A percentile compares a stretch with the other conserved stretches of the same genome.
Evolutionary conservation across 2,329 filamentous ascomycete genomes (phyloP).

Genomic region (Rhytidhysteron rufulum): DNA sequence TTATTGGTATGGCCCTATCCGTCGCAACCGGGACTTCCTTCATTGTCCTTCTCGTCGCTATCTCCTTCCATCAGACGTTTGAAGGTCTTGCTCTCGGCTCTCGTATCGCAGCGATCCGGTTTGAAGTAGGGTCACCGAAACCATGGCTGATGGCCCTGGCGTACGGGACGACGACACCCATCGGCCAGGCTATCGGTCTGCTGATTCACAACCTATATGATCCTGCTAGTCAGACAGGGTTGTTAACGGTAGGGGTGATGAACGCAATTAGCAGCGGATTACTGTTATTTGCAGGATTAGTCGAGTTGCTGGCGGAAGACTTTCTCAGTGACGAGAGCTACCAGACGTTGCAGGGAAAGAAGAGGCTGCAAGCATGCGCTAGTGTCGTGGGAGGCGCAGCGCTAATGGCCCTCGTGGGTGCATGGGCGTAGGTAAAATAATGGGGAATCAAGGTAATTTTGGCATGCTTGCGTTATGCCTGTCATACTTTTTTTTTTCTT

Average conservation of each 20-base stretch:
- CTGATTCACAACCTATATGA: constrained; percentile 50
- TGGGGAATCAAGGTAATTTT: no score
- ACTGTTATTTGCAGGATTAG: constrained; percentile 48
- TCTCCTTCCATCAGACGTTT: constrained; percentile 69
- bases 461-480: no score
- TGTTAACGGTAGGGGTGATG: constrained; percentile 49
- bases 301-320: constrained; percentile 49
- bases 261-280: constrained; percentile 48
- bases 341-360: constrained; percentile 53
- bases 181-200: constrained; percentile 49
- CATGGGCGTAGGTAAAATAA: constrained; percentile 58
- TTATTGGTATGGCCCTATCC: constrained; percentile 69
- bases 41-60: constrained; percentile 63
- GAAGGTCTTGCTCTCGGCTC: constrained; percentile 67
- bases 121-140: constrained; percentile 66
- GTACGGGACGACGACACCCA: constrained; percentile 56
- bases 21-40: constrained; percentile 65
- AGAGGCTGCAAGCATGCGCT: constrained; percentile 58
- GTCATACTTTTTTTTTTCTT: no score
- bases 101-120: constrained; percentile 65
- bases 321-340: constrained; percentile 63
- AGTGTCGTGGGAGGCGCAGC: constrained; percentile 58
- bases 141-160: constrained; percentile 69
- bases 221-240: constrained; percentile 44
- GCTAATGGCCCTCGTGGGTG: constrained; percentile 65